A percentile compares a stretch with the other conserved stretches of the same genome.
Evolutionary conservation across 2,329 filamentous ascomycete species (phyloP).

Genomic region (Aspergillus tanneri): DNA sequence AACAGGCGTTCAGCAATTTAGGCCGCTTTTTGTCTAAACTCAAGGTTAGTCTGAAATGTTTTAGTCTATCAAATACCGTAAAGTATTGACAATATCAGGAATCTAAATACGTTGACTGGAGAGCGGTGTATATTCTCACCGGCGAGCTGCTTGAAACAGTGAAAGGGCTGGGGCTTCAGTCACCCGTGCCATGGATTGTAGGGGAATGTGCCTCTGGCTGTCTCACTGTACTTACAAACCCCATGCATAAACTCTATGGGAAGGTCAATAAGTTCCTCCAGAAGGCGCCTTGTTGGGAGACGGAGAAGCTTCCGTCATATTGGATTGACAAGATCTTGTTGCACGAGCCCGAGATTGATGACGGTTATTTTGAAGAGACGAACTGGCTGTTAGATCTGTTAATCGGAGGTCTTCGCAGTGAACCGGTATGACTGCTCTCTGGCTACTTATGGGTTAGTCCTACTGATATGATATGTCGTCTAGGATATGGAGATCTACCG

Average conservation of each 20-base stretch:
- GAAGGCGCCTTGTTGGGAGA: slow-evolving; percentile 71
- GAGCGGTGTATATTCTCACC: slow-evolving; percentile 75
- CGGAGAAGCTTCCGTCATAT: slow-evolving; percentile 55
- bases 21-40: slow-evolving; percentile 50
- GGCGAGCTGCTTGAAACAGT: slow-evolving; percentile 78
- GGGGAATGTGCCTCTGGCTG: slow-evolving; percentile 72
- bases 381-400: slow-evolving; percentile 73
- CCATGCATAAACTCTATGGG: slow-evolving; percentile 77
- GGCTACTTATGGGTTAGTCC: background rate
- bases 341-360: slow-evolving; percentile 70
- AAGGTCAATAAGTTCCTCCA: slow-evolving; percentile 86
- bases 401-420: slow-evolving; percentile 60
- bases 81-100: slow-evolving; percentile 43
- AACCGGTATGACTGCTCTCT: slow-evolving; percentile 47
- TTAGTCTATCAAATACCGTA: slow-evolving; percentile 7
- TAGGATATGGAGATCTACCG: slow-evolving; percentile 53
- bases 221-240: slow-evolving; percentile 69
- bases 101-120: slow-evolving; percentile 71
- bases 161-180: slow-evolving; percentile 52
- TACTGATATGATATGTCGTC: slow-evolving; percentile 10
- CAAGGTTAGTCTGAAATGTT: slow-evolving; percentile 33
- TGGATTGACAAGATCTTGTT: slow-evolving; percentile 70
- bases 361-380: slow-evolving; percentile 69
- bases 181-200: slow-evolving; percentile 69
- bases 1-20: slow-evolving; percentile 60